phyloP scores from a whole-genome alignment of 805 yeast genomes.

The Lipomyces yamadae region DNA sequence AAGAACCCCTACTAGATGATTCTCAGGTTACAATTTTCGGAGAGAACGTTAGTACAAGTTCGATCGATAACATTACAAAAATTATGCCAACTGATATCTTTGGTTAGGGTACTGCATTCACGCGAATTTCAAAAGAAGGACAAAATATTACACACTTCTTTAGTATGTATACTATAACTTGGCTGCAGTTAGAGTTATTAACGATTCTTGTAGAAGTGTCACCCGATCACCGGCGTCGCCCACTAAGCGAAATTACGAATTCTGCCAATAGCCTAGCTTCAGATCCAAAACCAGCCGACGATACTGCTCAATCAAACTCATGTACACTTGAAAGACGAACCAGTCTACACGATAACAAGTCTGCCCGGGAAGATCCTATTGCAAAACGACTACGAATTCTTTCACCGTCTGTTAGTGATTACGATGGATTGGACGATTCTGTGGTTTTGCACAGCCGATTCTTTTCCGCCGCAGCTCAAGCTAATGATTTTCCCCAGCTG shows the following conservation, averaged over 20 bases:
- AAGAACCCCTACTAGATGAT: slow-evolving; percentile 46
- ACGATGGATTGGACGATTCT: neutral
- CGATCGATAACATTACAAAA: neutral
- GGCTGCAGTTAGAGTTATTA: neutral
- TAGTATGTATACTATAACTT: slow-evolving; percentile 3
- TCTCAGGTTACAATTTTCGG: neutral
- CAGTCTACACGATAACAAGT: neutral
- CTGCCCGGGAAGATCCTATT: slow-evolving; percentile 4
- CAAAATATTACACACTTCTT: slow-evolving; percentile 14
- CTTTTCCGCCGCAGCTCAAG: slow-evolving; percentile 3
- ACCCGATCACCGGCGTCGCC: neutral
- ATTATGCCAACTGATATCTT: neutral
- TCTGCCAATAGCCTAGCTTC: neutral
- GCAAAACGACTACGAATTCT: slow-evolving; percentile 9
- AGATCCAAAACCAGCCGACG: no score
- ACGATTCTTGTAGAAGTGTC: neutral
- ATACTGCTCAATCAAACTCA: neutral
- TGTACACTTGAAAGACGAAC: neutral
- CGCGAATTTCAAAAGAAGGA: slow-evolving; percentile 1
- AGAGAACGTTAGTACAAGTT: neutral
- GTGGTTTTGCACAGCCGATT: slow-evolving; percentile 10
- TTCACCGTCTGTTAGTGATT: neutral
- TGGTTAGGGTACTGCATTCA: slow-evolving; percentile 5
- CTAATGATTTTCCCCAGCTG: neutral
- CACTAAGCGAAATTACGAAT: slow-evolving; percentile 2